A percentile compares a stretch with the other conserved stretches of the same genome.
These are phyloP conservation scores for Sporothrix luriei DNA, from an alignment of 2,329 filamentous ascomycete genomes.

Conservation along the genomic window DNA sequence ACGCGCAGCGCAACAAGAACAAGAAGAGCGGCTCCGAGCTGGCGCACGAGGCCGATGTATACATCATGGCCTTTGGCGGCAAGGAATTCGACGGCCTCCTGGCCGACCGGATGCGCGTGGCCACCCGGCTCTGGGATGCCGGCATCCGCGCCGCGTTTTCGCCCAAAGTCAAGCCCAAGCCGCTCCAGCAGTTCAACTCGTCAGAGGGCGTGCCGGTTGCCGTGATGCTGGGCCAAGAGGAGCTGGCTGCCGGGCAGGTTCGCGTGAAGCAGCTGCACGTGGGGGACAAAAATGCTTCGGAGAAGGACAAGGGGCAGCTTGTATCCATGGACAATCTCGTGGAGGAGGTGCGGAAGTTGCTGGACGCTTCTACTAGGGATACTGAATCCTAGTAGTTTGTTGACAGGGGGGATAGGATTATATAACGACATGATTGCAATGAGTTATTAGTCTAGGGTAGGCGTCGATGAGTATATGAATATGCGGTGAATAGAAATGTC, in stretches of 20 bases:
- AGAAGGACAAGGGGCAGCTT: conserved; percentile 84
- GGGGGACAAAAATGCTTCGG: conserved; percentile 65
- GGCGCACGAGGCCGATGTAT: conserved; percentile 81
- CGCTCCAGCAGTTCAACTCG: conserved; percentile 86
- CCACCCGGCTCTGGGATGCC: conserved; percentile 76
- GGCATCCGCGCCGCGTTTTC: conserved; percentile 88
- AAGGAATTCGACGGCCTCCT: conserved; percentile 71
- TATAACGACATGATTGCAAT: too few species aligned
- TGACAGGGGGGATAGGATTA: too few species aligned
- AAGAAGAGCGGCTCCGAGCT: conserved; percentile 48
- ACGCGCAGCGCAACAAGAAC: conserved; percentile 65
- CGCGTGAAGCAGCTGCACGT: conserved; percentile 73
- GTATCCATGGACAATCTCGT: conserved; percentile 67
- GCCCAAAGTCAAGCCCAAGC: conserved; percentile 87
- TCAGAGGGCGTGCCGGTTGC: conserved; percentile 86
- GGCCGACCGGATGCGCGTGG: conserved; percentile 80
- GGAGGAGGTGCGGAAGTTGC: conserved; percentile 58
- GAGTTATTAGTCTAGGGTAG: too few species aligned
- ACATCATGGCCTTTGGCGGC: conserved; percentile 91
- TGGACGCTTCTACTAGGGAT: conserved; percentile 21
- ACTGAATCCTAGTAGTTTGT: too few species aligned
- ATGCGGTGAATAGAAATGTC: too few species aligned
- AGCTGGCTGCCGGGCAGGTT: conserved; percentile 78
- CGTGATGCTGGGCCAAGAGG: conserved; percentile 88
- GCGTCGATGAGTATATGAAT: too few species aligned